Conservation (phyloP, 2,329 filamentous ascomycete species). For the Monosporascus sp. region DNA sequence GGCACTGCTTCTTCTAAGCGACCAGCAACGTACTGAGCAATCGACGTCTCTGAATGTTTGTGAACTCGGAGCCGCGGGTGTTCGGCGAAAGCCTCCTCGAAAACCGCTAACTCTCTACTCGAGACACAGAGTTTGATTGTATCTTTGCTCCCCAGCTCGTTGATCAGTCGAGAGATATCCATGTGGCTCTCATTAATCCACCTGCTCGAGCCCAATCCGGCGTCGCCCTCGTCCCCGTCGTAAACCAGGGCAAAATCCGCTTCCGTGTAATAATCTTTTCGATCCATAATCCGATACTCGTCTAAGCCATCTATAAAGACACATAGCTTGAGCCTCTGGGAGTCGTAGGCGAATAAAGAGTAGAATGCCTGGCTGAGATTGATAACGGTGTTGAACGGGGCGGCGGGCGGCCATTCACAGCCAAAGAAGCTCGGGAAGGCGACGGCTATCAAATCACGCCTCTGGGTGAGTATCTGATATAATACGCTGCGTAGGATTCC, state of each 20-base stretch:
- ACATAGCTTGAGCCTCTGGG: constrained; percentile 19
- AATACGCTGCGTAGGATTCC: constrained; percentile 34
- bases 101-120: constrained; percentile 23
- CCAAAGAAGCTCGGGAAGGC: constrained; percentile 27
- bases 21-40: constrained; percentile 24
- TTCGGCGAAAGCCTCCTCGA: constrained; percentile 19
- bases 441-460: constrained; percentile 25
- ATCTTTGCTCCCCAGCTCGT: constrained; percentile 23
- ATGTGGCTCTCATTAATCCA: constrained; percentile 25
- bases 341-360: constrained; percentile 25
- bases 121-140: constrained; percentile 23
- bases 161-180: constrained; percentile 22
- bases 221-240: constrained; percentile 22
- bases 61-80: constrained; percentile 23
- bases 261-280: constrained; percentile 26
- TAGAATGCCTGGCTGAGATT: constrained; percentile 27
- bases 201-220: constrained; percentile 25
- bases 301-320: constrained; percentile 27
- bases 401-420: constrained; percentile 23
- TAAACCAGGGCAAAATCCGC: constrained; percentile 22
- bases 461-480: constrained; percentile 28
- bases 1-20: constrained; percentile 26
- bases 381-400: constrained; percentile 22
- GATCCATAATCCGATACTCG: constrained; percentile 28
- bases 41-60: constrained; percentile 23